Conservation (phyloP, 306 rosid genomes). For the Vigna nakashimae region DNA sequence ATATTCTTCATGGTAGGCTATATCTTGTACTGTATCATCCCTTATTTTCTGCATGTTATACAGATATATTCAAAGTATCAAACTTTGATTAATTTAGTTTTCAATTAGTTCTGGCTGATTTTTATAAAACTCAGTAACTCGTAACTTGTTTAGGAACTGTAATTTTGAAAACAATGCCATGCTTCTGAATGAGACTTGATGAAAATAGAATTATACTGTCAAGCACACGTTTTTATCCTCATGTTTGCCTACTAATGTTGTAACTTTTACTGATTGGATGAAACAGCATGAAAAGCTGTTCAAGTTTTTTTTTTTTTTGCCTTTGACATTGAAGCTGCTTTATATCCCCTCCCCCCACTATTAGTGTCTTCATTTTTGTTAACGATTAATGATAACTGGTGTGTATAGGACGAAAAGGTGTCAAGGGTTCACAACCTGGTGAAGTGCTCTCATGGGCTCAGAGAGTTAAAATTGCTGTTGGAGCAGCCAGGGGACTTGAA, state of each 20-base stretch:
- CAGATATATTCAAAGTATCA: constrained; percentile 15
- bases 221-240: neutral
- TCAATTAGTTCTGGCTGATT: constrained; percentile 22
- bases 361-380: constrained; percentile 7
- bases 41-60: constrained; percentile 23
- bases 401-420: constrained; percentile 71
- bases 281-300: neutral
- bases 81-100: constrained; percentile 4
- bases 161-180: constrained; percentile 16
- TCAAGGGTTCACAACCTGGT: constrained; percentile 80
- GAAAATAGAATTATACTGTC: neutral
- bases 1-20: constrained; percentile 73
- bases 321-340: neutral
- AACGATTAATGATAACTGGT: constrained; percentile 34
- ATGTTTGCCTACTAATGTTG: neutral
- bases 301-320: neutral
- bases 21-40: neutral
- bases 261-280: constrained; percentile 14
- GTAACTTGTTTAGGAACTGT: constrained; percentile 22
- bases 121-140: neutral
- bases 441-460: constrained; percentile 72
- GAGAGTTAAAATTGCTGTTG: constrained; percentile 84
- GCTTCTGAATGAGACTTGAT: constrained; percentile 5
- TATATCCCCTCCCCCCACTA: neutral
- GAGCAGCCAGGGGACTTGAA: constrained; percentile 83